phyloP scores from a whole-genome alignment of 1,139 yeast genomes.

The Saccharomyces hybrid region DNA sequence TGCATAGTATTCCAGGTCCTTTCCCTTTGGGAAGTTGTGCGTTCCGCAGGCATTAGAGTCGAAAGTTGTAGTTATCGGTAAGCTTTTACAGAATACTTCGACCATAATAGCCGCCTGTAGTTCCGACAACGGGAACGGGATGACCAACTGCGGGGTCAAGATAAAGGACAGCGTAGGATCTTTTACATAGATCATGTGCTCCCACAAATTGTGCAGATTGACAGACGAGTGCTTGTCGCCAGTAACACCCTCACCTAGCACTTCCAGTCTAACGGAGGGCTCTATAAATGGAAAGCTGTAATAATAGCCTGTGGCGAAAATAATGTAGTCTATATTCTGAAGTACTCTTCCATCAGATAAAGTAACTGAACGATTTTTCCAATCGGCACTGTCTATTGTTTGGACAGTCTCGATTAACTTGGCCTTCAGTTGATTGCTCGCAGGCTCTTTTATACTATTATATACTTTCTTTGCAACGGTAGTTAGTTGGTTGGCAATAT shows the following conservation, averaged over 20 bases:
- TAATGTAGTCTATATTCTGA: constrained; percentile 40
- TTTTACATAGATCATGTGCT: constrained; percentile 44
- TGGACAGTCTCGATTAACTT: constrained; percentile 17
- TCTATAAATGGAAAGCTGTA: constrained; percentile 46
- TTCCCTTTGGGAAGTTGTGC: constrained; percentile 3
- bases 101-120: constrained; percentile 51
- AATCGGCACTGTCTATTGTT: constrained; percentile 31
- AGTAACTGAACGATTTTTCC: constrained; percentile 32
- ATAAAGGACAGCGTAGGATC: constrained; percentile 53
- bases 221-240: constrained; percentile 33
- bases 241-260: constrained; percentile 38
- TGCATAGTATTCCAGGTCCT: constrained; percentile 4
- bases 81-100: constrained; percentile 45
- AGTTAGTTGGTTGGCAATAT: constrained; percentile 47
- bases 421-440: constrained; percentile 26
- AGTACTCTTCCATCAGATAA: constrained; percentile 37
- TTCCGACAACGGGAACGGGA: constrained; percentile 56
- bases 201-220: constrained; percentile 45
- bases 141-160: constrained; percentile 44
- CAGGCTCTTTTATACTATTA: constrained; percentile 38
- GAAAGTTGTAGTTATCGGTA: constrained; percentile 15
- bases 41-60: neutral
- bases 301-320: constrained; percentile 61
- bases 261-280: constrained; percentile 21
- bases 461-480: constrained; percentile 37